Base-by-base conservation (phyloP, 2,329 filamentous ascomycete species). In the Meredithiella fracta region DNA sequence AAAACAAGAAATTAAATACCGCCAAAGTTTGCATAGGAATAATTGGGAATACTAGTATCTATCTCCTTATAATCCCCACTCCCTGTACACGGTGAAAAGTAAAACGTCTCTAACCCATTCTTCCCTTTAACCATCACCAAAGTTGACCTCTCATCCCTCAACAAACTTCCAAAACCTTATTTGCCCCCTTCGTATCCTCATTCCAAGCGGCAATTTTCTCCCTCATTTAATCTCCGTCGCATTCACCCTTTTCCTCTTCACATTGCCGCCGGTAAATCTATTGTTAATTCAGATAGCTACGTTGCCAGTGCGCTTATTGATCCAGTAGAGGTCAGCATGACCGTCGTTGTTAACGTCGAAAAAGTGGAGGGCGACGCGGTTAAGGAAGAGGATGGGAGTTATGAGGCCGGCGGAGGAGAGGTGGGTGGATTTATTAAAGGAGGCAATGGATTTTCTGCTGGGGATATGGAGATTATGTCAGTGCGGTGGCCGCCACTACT, bases 321-420 rank as follows among this genome's bases (percentile, higher is more conserved):
- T 58, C 62, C 62, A 66, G 23, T 69, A 54, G 22, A 69, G 58
- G 59, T 71, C 69, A 17, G 62, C 65, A 5, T 51, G 59, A 15
- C 67, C 66, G 44, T 69, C 66, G 11, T 68, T 67, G 53, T 71
- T 67, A 22, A 70, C 65, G 59, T 72, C 70, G 3, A 65, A 66
- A 38, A 61, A 72, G 7, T 64, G 63, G 9, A 68, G 53, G 56
- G 70, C 67, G 11, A 68, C 67, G 1, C 68, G 65, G 51, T 70
- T 68, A 11, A 60, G 61, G 25, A 53, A 61, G 40, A 64, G 61
- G 11, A 60, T 53, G 50, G 60, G 60, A 59, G 67, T 68, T 56
- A 67, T 60, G 61, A 67, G 65, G n/a, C 55, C 61, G 11, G 62
- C 60, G 55, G 60, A 26, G 40, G 51, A 60, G 49, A 53, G 62